Evolutionary conservation across 2,329 filamentous ascomycete genomes (phyloP).

Genomic region (Colletotrichum tabaci): DNA sequence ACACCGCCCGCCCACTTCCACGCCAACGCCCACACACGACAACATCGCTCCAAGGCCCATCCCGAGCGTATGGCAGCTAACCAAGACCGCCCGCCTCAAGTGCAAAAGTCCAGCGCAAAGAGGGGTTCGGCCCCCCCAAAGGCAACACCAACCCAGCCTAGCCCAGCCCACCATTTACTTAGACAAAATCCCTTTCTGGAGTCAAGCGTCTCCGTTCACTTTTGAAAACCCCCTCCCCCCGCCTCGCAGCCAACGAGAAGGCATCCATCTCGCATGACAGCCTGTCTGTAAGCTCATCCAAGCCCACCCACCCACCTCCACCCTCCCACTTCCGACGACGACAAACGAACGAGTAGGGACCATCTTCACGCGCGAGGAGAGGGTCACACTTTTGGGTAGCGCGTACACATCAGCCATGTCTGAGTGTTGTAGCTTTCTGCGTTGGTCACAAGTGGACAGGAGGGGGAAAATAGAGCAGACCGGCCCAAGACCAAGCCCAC

Average conservation of each 20-base stretch:
- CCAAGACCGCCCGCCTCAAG: conserved; percentile 27
- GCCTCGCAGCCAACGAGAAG: conserved; percentile 38
- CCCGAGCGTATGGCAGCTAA: conserved; percentile 34
- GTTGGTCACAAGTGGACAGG: conserved; percentile 26
- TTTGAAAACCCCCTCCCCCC: neutral
- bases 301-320: conserved; percentile 20
- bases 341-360: conserved; percentile 11
- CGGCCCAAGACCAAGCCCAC: neutral
- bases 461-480: conserved; percentile 1
- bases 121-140: conserved; percentile 11
- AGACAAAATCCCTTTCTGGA: neutral
- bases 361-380: conserved; percentile 14
- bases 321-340: conserved; percentile 5
- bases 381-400: conserved; percentile 15
- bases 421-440: conserved; percentile 21
- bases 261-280: conserved; percentile 40
- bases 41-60: conserved; percentile 29
- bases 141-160: conserved; percentile 11
- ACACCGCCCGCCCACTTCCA: conserved; percentile 1
- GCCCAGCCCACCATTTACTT: conserved; percentile 20
- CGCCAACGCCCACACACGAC: conserved; percentile 3
- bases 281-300: conserved; percentile 36
- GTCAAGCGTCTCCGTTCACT: neutral
- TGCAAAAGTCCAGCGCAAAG: conserved; percentile 6
- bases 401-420: neutral